A percentile compares a stretch with the other conserved stretches of the same genome.
Evolutionary conservation across 1,284 basidiomycete genomes (phyloP).

Genomic region (Cryptococcus neoformans): DNA sequence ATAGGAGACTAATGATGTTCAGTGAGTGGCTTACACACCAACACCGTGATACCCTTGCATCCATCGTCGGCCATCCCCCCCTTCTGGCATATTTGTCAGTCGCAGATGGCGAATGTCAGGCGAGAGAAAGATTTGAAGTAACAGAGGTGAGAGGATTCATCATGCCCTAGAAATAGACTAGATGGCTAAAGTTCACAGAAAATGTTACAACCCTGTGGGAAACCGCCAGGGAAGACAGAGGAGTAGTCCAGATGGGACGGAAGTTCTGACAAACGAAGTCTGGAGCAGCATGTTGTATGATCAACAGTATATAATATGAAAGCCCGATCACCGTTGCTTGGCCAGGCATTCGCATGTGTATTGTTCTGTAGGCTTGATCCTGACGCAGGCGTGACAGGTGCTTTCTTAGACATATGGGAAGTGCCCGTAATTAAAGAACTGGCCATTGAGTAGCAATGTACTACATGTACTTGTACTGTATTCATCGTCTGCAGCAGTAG

Average conservation of each 20-base stretch:
- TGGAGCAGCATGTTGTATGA: no score
- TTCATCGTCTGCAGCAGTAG: no score
- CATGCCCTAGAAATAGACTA: neutral
- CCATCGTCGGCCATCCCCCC: slow-evolving; percentile 87
- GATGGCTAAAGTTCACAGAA: slow-evolving; percentile 55
- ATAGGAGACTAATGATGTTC: neutral
- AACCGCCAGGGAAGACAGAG: slow-evolving; percentile 89
- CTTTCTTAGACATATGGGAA: no score
- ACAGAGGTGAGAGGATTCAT: slow-evolving; percentile 66
- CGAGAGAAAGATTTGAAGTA: slow-evolving; percentile 90
- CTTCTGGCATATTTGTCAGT: slow-evolving; percentile 83
- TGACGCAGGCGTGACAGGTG: no score
- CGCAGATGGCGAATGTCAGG: slow-evolving; percentile 88
- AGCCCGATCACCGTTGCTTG: no score
- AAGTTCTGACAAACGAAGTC: no score
- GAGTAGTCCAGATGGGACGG: slow-evolving; percentile 49
- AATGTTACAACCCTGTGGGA: slow-evolving; percentile 98
- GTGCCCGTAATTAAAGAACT: no score
- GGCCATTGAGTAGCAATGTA: no score
- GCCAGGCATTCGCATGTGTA: no score
- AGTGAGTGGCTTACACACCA: slow-evolving; percentile 99
- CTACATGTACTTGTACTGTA: no score
- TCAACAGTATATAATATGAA: no score
- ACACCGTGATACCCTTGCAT: slow-evolving; percentile 88
- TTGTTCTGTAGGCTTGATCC: no score